A percentile compares a stretch with the other conserved stretches of the same genome.
Evolutionary conservation across 805 yeast genomes (phyloP).

Genomic region (Ogataea methanolica): DNA sequence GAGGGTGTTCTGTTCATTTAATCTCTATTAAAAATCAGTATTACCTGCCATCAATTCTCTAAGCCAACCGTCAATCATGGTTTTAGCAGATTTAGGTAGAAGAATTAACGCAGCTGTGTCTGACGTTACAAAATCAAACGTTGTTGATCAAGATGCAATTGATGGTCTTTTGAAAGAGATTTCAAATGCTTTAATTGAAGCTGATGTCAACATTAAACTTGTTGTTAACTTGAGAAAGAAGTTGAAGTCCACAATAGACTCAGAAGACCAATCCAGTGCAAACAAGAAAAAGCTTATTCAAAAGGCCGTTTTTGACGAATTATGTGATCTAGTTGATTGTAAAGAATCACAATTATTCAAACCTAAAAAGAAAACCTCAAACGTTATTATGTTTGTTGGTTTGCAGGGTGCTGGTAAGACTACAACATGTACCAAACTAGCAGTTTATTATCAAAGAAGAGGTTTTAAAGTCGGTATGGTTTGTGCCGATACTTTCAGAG

Average conservation of each 20-base stretch:
- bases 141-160: constrained; percentile 53
- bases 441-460: constrained; percentile 88
- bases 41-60: too few relatives aligned
- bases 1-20: too few relatives aligned
- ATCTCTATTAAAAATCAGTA: too few relatives aligned
- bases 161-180: constrained; percentile 79
- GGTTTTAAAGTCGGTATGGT: constrained; percentile 95
- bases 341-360: constrained; percentile 45
- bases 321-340: constrained; percentile 80
- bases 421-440: constrained; percentile 93
- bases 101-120: constrained; percentile 72
- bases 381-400: constrained; percentile 96
- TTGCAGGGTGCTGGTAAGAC: constrained; percentile 99
- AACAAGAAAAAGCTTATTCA: constrained; percentile 80
- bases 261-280: constrained; percentile 46
- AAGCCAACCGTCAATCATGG: constrained; percentile 39
- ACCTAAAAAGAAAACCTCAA: constrained; percentile 77
- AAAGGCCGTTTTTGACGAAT: constrained; percentile 91
- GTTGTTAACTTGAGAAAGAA: constrained; percentile 75
- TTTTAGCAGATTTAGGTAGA: constrained; percentile 73
- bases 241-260: constrained; percentile 54
- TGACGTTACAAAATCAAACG: constrained; percentile 53
- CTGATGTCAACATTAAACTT: constrained; percentile 88
- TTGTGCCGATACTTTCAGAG: constrained; percentile 99
- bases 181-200: constrained; percentile 83